Evolutionary conservation across 352 stramenopile species (phyloP).

Genomic region (Sclerospora graminicola): DNA sequence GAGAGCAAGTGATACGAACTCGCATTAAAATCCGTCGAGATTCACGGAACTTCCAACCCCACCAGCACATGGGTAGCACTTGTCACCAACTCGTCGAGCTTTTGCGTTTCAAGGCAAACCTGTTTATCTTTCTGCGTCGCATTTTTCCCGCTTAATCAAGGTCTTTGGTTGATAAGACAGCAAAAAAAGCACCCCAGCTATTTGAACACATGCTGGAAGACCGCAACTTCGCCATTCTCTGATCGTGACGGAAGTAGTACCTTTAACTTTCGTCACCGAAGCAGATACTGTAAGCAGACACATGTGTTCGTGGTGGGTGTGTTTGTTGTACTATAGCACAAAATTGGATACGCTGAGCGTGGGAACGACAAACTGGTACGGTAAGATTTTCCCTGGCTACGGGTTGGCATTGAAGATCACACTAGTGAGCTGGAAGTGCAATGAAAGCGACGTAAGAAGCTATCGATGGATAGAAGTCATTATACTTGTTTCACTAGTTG

Average conservation of each 20-base stretch:
- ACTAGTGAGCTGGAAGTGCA: too few relatives aligned
- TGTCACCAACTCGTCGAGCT: constrained; percentile 25
- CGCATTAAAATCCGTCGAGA: not conserved
- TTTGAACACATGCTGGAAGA: not conserved
- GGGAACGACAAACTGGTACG: too few relatives aligned
- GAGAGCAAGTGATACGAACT: constrained; percentile 9
- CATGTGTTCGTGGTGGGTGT: constrained; percentile 6
- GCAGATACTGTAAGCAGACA: constrained; percentile 31
- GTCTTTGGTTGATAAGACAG: constrained; percentile 31
- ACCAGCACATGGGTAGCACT: constrained; percentile 15
- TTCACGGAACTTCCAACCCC: constrained; percentile 13
- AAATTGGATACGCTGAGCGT: too few relatives aligned
- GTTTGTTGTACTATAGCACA: too few relatives aligned
- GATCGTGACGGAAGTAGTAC: constrained; percentile 25
- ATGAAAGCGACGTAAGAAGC: too few relatives aligned
- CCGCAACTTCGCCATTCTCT: constrained; percentile 18
- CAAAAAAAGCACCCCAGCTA: constrained; percentile 33
- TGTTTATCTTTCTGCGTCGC: constrained; percentile 43
- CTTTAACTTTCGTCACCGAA: constrained; percentile 42
- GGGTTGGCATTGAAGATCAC: too few relatives aligned
- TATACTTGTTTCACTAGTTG: too few relatives aligned
- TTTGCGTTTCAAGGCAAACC: constrained; percentile 34
- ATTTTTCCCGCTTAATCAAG: constrained; percentile 21
- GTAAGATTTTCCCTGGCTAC: too few relatives aligned
- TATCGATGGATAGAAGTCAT: too few relatives aligned